Base-by-base conservation (phyloP, 2,329 filamentous ascomycete genomes). In the Plectosphaerella plurivora region DNA sequence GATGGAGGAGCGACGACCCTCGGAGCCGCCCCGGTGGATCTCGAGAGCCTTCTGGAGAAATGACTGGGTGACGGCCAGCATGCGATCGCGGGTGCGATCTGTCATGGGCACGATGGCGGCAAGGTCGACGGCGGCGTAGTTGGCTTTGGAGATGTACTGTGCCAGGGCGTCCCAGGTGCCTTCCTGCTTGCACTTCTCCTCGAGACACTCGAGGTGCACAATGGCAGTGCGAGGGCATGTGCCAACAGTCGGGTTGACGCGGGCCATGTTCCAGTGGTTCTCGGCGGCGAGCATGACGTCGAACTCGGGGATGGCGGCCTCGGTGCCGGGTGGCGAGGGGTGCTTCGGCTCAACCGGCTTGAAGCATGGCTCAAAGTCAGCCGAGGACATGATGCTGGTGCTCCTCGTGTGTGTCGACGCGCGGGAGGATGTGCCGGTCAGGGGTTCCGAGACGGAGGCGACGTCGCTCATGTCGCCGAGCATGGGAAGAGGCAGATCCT, bases 21-120 rank as follows among this genome's bases (percentile, higher is more conserved):
- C 71, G 50, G 71, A 62, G 24, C 77, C 75, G 22, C 81, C 75
- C 46, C 79, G 77, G 64, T 88, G 85, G 44, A 86, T 86, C 14
- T 87, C 83, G 3, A 88, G 75, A 1, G 86, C 86, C 61, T 87
- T 88, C 67, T 87, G 83, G 9, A 89, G 70, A 63, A 88, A 88
- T 42, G 76, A 81, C 63, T 88, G 86, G 0, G 84, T 87, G 55
- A 88, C 87, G 47, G 84, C 85, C n/a, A 88, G 76, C 60, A 89
- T 79, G 63, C 83, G 84, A 63, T 89, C 86, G 33, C 86, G 76
- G 3, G 84, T 84, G 45, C 76, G 65, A 4, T 70, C 60, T 3
- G 65, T 71, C 49, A 80, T 67, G 4, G 76, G 72, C 5, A 76
- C 68, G 3, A 80, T 75, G 3, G 69, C 69, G 4, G 72, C 65